Conservation (phyloP, 345 rosid genomes). For the Populus tremula region DNA sequence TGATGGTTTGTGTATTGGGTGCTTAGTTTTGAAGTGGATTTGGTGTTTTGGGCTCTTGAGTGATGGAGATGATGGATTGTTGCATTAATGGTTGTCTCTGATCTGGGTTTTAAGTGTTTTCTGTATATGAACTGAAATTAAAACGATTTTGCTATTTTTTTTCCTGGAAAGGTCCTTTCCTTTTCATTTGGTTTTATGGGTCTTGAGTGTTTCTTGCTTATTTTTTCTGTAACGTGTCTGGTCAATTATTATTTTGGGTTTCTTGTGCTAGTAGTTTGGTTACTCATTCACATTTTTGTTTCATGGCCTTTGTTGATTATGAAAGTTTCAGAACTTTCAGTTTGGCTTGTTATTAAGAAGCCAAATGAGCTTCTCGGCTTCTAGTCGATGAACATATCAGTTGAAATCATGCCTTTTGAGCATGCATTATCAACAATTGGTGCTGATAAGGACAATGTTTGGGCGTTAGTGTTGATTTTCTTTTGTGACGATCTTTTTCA, state of each 20-base stretch:
- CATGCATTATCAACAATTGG: background rate
- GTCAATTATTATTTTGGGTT: background rate
- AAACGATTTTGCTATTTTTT: background rate
- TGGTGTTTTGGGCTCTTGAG: background rate
- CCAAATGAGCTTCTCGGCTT: background rate
- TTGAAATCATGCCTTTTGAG: background rate
- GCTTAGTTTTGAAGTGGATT: background rate
- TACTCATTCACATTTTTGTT: background rate
- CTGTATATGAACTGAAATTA: background rate
- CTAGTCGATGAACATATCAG: background rate
- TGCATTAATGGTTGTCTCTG: background rate
- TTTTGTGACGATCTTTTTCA: background rate
- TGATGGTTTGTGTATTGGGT: background rate
- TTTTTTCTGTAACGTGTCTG: background rate
- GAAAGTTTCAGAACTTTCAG: background rate
- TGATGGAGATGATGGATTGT: background rate
- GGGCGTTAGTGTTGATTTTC: background rate
- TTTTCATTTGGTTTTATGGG: background rate
- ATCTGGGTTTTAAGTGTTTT: background rate
- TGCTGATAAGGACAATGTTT: background rate
- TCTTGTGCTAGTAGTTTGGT: background rate
- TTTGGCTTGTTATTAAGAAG: background rate
- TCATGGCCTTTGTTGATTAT: background rate
- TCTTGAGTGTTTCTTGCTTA: background rate
- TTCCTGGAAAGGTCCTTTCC: background rate